Percentiles rank a stretch among this genome's conserved stretches.
Evolutionary conservation across 495 filamentous ascomycete genomes (phyloP).

Genomic region (Daldinia caldariorum): DNA sequence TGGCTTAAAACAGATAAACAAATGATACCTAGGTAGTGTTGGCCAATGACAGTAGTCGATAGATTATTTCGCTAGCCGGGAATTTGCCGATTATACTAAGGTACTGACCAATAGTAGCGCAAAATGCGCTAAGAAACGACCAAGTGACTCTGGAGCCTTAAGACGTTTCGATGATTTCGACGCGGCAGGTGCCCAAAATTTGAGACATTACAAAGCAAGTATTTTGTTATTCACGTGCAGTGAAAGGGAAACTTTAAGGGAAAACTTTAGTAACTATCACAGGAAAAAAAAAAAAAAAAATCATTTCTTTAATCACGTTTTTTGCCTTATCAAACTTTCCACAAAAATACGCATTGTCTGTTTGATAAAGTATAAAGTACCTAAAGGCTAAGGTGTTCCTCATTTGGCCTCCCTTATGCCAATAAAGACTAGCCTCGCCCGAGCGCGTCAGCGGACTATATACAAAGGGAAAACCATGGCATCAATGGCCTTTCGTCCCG

Average conservation of each 20-base stretch:
- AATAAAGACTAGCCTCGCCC: slow-evolving; percentile 47
- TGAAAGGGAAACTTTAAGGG: not conserved
- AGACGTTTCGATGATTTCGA: slow-evolving; percentile 32
- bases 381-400: slow-evolving; percentile 5
- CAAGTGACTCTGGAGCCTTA: slow-evolving; percentile 17
- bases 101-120: slow-evolving; percentile 17
- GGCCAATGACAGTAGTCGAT: not conserved
- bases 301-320: not conserved
- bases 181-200: slow-evolving; percentile 33
- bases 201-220: slow-evolving; percentile 29
- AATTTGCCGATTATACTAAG: slow-evolving; percentile 10
- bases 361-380: too few relatives aligned
- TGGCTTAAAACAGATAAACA: not conserved
- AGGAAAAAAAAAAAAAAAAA: too few relatives aligned
- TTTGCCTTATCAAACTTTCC: not conserved
- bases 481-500: slow-evolving; percentile 7
- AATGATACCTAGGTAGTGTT: not conserved
- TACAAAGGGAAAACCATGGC: slow-evolving; percentile 33
- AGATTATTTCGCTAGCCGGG: not conserved
- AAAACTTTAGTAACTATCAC: not conserved
- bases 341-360: slow-evolving; percentile 9
- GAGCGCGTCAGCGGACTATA: slow-evolving; percentile 42
- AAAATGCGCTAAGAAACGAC: slow-evolving; percentile 9
- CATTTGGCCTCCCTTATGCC: slow-evolving; percentile 40
- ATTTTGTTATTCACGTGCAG: not conserved